Base-by-base conservation (phyloP, 139 green algal genomes). In the Gonium pectorale region DNA sequence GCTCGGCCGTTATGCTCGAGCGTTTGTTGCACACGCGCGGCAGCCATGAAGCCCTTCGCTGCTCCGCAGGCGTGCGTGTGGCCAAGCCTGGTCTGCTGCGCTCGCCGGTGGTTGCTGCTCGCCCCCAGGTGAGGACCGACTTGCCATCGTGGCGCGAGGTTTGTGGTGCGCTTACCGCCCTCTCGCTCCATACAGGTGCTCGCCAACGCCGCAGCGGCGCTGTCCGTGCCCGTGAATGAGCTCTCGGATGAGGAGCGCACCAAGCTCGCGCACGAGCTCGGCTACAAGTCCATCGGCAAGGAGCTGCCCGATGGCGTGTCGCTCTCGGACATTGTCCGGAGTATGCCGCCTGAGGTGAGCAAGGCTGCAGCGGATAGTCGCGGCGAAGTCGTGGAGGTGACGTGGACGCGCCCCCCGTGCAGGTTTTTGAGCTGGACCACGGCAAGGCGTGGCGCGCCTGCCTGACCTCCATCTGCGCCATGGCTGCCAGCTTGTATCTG, bases 361-460 rank as follows among this genome's bases (percentile, higher is more conserved):
- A n/a, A n/a, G n/a, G n/a, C n/a, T n/a, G n/a, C n/a, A n/a, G n/a
- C n/a, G n/a, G n/a, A n/a, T n/a, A n/a, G n/a, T n/a, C n/a, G n/a
- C n/a, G n/a, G n/a, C n/a, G n/a, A n/a, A n/a, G n/a, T n/a, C n/a
- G n/a, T n/a, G n/a, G n/a, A n/a, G n/a, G n/a, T n/a, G n/a, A n/a
- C n/a, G n/a, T n/a, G n/a, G n/a, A n/a, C n/a, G n/a, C n/a, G n/a
- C n/a, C 49, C 29, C 11, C 1, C n/a, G 2, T 35, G 68, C 87
- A 96, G 93, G 95, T 99, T 13, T 97, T 98, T 83, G 83, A 98
- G 86, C 77, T 98, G 22, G 94, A 98, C 80, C 85, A 92, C 31
- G 81, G 83, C 75, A 96, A 93, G 85, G 94, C 96, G 1, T 98
- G 95, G 95, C 67, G 91, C 21, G 87, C 93, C 2, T 93, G 96